phyloP scores from a whole-genome alignment of 768 basidiomycete species.

The Dioszegia aurantiaca region DNA sequence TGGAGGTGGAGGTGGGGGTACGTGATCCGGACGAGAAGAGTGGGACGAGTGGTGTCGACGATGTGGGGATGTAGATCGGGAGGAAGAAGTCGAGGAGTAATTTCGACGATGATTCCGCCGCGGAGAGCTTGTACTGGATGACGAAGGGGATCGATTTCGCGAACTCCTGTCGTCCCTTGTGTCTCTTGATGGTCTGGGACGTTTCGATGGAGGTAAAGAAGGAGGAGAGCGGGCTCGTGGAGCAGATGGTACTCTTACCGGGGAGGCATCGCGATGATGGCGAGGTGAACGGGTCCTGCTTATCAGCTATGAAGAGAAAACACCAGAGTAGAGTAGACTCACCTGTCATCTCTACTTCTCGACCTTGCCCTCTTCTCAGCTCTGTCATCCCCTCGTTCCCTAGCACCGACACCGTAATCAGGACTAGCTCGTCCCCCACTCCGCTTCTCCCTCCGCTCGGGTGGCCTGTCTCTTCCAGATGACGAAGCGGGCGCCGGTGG shows the following conservation, averaged over 20 bases:
- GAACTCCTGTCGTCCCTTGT: too few species aligned
- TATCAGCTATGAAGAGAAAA: conserved; percentile 5
- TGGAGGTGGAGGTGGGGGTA: neutral
- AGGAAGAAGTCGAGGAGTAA: conserved; percentile 8
- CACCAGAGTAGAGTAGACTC: neutral
- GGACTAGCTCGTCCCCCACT: conserved; percentile 28
- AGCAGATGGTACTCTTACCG: neutral
- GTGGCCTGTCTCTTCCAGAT: neutral
- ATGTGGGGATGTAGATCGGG: neutral
- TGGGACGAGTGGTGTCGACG: neutral
- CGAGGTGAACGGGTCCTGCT: neutral
- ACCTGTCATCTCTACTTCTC: conserved; percentile 1
- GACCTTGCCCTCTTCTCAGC: conserved; percentile 4
- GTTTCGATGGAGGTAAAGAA: neutral
- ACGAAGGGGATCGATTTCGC: conserved; percentile 5
- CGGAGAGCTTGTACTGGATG: conserved; percentile 11
- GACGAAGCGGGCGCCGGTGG: neutral
- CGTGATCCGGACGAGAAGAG: neutral
- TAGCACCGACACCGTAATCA: conserved; percentile 34
- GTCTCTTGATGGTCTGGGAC: too few species aligned
- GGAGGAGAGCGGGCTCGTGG: conserved; percentile 6
- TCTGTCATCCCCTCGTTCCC: conserved; percentile 1
- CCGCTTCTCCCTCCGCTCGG: neutral
- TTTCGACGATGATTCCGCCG: neutral
- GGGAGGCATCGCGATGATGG: neutral